Evolutionary conservation across 1,284 basidiomycete species (phyloP), one percentile per base, ranked within the genome.

Genomic region (Ustilago xerochloae): DNA sequence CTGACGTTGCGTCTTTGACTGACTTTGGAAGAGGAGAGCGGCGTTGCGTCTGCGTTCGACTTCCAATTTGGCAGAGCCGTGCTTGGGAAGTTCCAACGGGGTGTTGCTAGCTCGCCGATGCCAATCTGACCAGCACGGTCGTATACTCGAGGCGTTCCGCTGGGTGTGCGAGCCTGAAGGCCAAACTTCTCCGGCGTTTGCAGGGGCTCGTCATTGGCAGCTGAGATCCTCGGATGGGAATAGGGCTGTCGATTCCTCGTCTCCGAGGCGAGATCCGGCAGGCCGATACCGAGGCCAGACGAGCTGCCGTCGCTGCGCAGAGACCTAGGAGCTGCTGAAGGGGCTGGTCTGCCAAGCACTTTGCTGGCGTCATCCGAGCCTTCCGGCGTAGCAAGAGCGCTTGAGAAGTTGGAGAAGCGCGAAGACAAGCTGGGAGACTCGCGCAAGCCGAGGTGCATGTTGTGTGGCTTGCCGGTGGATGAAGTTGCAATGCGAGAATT

Each of bases 51-150:
- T 18, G 60, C 29, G 24, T 46, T 46, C 6, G 46, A 10, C 29
- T 63, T 51, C 68, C 65, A 67, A 13, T 22, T 49, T 8, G 65
- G 69, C 43, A 67, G 30, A 8, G 65, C 52, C 5, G 64, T 55
- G 30, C 59, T 46, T 4, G 71, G 54, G 33, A 79, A 75, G 33
- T 71, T 88, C 95, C 94, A 99, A 71, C 94, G 89, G 36, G 96
- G 96, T n/a, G 96, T 98, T 7, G 94, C 88, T n/a, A 98, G 89
- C 86, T 98, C 96, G 36, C 96, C 96, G 10, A 98, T 92, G 20
- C 96, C 96, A 56, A 98, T 90, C 39, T 98, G 89, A 24, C 90
- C 92, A 16, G 90, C 89, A 58, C 96, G 88, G 86, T 99, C 95
- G 73, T 91, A 72, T 26, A 75, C 50, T 32, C 64, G 52, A 52